These are phyloP conservation scores for Sesbania bispinosa DNA, from an alignment of 306 rosid species.

Conservation along the genomic window DNA sequence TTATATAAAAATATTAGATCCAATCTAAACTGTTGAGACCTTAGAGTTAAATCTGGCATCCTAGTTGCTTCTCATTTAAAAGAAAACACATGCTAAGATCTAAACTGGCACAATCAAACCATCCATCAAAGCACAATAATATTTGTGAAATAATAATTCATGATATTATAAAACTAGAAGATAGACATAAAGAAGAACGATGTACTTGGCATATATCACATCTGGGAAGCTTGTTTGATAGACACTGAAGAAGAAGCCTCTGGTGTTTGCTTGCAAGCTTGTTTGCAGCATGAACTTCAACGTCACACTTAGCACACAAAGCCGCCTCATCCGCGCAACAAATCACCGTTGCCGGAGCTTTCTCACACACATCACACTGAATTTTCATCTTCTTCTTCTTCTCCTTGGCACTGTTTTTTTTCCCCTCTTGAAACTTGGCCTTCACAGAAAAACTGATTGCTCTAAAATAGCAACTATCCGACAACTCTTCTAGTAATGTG, in stretches of 20 bases:
- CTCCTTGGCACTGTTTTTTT: neutral
- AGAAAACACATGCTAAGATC: neutral
- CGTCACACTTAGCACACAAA: slow-evolving; percentile 83
- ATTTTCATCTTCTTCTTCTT: slow-evolving; percentile 57
- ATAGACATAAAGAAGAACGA: neutral
- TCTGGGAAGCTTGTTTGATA: slow-evolving; percentile 81
- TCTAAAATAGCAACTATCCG: too few species aligned
- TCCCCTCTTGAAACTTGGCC: neutral
- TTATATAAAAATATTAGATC: neutral
- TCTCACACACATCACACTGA: slow-evolving; percentile 99
- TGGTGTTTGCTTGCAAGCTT: slow-evolving; percentile 98
- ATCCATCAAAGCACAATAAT: neutral
- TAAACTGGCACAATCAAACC: neutral
- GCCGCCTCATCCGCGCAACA: slow-evolving; percentile 99
- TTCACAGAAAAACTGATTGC: neutral
- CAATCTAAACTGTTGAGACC: neutral
- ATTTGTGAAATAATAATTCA: neutral
- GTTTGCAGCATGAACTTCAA: slow-evolving; percentile 96
- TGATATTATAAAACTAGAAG: neutral
- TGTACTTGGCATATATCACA: slow-evolving; percentile 96
- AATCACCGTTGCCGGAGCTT: slow-evolving; percentile 84
- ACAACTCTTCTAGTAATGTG: neutral
- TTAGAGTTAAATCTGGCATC: neutral
- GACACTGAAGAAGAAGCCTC: slow-evolving; percentile 80
- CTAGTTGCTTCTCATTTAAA: neutral